A percentile compares a stretch with the other conserved stretches of the same genome.
These are phyloP conservation scores for Pythium sukuiense DNA, from an alignment of 352 stramenopile species.

Conservation along the genomic window DNA sequence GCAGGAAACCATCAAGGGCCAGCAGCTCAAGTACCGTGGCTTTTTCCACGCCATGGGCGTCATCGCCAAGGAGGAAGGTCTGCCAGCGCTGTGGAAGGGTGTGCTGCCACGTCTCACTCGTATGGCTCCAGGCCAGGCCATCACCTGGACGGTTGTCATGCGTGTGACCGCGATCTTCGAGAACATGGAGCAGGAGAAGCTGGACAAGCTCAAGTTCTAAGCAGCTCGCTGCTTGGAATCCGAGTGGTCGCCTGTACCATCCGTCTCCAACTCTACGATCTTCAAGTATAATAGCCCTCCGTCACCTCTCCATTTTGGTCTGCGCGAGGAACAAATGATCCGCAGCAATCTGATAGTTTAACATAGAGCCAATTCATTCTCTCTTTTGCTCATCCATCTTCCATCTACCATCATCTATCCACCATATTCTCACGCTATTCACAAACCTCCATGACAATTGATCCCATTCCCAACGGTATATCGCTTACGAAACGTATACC, in stretches of 20 bases:
- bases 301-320: neutral
- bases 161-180: slow-evolving; percentile 88
- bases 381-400: neutral
- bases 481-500: too few relatives aligned
- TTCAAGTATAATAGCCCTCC: slow-evolving; percentile 24
- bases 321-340: neutral
- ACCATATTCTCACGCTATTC: neutral
- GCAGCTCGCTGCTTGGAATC: neutral
- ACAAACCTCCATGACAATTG: too few relatives aligned
- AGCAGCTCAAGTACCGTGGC: slow-evolving; percentile 95
- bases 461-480: too few relatives aligned
- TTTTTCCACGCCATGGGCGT: slow-evolving; percentile 91
- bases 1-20: slow-evolving; percentile 86
- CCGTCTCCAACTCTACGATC: slow-evolving; percentile 5
- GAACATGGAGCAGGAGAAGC: slow-evolving; percentile 66
- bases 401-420: neutral
- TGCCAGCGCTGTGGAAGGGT: slow-evolving; percentile 95
- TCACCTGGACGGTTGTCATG: slow-evolving; percentile 94
- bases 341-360: slow-evolving; percentile 6
- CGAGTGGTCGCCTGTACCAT: neutral
- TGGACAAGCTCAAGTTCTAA: slow-evolving; percentile 79
- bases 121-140: slow-evolving; percentile 96
- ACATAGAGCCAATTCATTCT: slow-evolving; percentile 6
- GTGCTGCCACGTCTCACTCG: slow-evolving; percentile 93
- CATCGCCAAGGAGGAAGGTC: slow-evolving; percentile 95